Evolutionary conservation across 2,329 filamentous ascomycete genomes (phyloP), one percentile per base, ranked within the genome.

Genomic region (Venturia carpophila): DNA sequence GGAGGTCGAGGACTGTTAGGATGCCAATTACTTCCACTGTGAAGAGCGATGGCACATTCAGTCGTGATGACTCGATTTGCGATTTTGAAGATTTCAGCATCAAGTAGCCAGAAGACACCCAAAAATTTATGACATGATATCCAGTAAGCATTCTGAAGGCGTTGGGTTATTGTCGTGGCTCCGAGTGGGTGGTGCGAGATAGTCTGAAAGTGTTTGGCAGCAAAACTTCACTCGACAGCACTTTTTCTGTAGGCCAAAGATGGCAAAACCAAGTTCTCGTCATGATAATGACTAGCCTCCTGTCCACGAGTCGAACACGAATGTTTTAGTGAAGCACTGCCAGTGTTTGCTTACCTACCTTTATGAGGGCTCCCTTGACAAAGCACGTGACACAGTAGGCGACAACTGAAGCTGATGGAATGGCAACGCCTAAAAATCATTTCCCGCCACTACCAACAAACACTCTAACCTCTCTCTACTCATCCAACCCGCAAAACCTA

Each of bases 1-100:
- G 93, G 93, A 69, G 94, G 94, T 39, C 83, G 91, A 75, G 94
- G 93, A 15, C 79, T 95, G 74, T 79, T 99, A 71, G 93, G 93
- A 64, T 99, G 93, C 75, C 92, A 97, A 78, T 84, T 97, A 68
- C 78, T 96, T 69, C 91, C 91, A 34, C 70, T 95, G 65, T 96
- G 37, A 58, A 37, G 19, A 37, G 5, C 19, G 30, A 27, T 58
- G 52, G 15, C 52, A 37, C 30, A n/a, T 58, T 37, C 52, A 13
- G 52, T 37, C 17, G 6, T n/a, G 52, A 58, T 37, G 52, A 58
- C 3, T 9, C 19, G 10, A n/a, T n/a, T 6, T 21, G 11, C 3
- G 21, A 27, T 9, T 17, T 15, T 9, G 15, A 30, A 27, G 5
- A 13, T 27, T 27, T 17, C 47, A 52, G 47, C 47, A 52, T 52